These are phyloP conservation scores for Dillenia turbinata DNA, from an alignment of 164 flowering plant genomes.

Conservation along the genomic window DNA sequence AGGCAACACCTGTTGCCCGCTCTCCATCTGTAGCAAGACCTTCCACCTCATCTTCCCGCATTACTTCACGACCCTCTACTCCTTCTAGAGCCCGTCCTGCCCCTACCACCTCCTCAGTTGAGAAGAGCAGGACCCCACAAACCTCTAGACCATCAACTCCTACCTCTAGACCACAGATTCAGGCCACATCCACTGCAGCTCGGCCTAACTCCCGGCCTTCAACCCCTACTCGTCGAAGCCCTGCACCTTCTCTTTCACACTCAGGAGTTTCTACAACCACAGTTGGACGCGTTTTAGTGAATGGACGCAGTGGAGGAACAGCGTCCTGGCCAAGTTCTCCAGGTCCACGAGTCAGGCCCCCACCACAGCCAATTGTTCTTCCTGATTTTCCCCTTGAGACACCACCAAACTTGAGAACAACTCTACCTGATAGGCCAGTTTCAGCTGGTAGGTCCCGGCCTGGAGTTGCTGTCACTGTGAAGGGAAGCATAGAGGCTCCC, in stretches of 20 bases:
- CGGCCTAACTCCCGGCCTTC: constrained; percentile 73
- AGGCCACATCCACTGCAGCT: constrained; percentile 45
- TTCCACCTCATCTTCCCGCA: constrained; percentile 62
- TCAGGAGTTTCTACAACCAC: constrained; percentile 40
- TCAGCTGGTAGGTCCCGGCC: constrained; percentile 95
- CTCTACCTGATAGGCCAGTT: constrained; percentile 80
- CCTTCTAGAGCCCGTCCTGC: constrained; percentile 65
- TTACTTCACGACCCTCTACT: constrained; percentile 59
- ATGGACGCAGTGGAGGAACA: constrained; percentile 47
- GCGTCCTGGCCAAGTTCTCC: constrained; percentile 82
- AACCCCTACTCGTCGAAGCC: constrained; percentile 74
- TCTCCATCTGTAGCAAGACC: constrained; percentile 59
- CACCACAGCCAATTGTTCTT: constrained; percentile 64
- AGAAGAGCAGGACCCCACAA: constrained; percentile 47
- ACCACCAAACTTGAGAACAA: constrained; percentile 90
- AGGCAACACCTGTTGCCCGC: constrained; percentile 73
- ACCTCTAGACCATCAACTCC: constrained; percentile 85
- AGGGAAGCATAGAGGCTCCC: constrained; percentile 41
- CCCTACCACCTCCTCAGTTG: constrained; percentile 36
- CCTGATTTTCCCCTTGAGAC: constrained; percentile 85
- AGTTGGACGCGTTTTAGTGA: constrained; percentile 46
- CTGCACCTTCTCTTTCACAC: constrained; percentile 43
- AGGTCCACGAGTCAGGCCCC: constrained; percentile 50
- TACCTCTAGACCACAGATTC: constrained; percentile 56
- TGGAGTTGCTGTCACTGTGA: constrained; percentile 34